These are phyloP conservation scores for Wickerhamiella domercqiae DNA, from an alignment of 805 yeast species.

Conservation along the genomic window DNA sequence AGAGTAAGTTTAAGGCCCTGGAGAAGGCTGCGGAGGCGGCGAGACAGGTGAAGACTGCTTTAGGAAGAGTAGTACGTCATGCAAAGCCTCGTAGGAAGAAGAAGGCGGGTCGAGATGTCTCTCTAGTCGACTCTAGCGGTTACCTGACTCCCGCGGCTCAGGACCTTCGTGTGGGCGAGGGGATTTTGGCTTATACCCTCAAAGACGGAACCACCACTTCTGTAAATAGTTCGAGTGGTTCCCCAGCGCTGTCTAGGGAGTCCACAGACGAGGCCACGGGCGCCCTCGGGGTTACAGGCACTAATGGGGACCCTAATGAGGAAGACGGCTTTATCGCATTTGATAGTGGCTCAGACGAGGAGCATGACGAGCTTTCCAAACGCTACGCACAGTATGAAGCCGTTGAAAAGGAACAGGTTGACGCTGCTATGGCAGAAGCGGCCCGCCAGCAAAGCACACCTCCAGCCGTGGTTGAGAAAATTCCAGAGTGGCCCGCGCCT, in stretches of 20 bases:
- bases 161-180: constrained; percentile 6
- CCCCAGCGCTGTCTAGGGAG: not conserved
- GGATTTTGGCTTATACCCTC: constrained; percentile 5
- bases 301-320: not conserved
- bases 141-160: constrained; percentile 6
- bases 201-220: too few species aligned
- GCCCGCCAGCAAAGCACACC: constrained; percentile 5
- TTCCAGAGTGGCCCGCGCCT: constrained; percentile 3
- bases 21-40: not conserved
- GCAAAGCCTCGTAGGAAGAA: not conserved
- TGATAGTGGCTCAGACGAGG: constrained; percentile 6
- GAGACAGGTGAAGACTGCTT: not conserved
- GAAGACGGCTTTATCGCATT: constrained; percentile 8
- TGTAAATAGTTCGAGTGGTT: not conserved
- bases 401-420: constrained; percentile 2
- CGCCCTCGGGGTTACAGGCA: not conserved
- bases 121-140: constrained; percentile 5
- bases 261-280: too few species aligned
- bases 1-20: not conserved
- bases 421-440: constrained; percentile 3
- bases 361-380: constrained; percentile 6
- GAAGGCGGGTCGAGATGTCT: not conserved
- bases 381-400: constrained; percentile 9
- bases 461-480: not conserved
- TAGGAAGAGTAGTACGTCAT: too few species aligned